Percentiles rank a stretch among this genome's conserved stretches.
Conservation (phyloP, 345 rosid genomes). For the Hibiscus trionum region DNA sequence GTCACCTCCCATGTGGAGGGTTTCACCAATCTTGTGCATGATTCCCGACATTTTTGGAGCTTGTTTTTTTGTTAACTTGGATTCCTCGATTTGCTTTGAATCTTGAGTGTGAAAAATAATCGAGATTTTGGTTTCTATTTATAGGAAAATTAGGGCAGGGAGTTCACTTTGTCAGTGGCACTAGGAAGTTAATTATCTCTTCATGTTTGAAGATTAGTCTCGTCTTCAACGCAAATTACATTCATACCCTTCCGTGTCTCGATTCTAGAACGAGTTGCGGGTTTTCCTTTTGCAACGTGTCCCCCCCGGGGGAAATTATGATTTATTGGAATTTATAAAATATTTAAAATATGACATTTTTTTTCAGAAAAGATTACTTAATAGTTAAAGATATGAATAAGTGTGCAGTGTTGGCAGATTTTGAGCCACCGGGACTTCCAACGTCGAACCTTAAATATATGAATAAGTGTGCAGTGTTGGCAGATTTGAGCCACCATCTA, state of each 20-base stretch:
- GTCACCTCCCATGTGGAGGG: constrained; percentile 45
- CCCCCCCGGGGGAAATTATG: no score
- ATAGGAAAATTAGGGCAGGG: not conserved
- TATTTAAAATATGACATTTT: no score
- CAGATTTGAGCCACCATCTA: no score
- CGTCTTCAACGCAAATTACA: not conserved
- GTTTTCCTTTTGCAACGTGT: not conserved
- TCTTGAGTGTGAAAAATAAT: not conserved
- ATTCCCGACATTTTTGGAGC: constrained; percentile 39
- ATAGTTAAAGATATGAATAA: no score
- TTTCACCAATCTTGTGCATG: constrained; percentile 41
- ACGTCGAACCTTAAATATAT: no score
- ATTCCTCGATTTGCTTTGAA: not conserved
- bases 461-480: no score
- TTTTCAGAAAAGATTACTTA: no score
- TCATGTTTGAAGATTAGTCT: not conserved
- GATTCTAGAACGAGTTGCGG: not conserved
- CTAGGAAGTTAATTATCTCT: not conserved
- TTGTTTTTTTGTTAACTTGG: not conserved
- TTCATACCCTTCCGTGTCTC: not conserved
- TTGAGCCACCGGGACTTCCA: no score
- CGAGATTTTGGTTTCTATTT: not conserved
- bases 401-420: no score
- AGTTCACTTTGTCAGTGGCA: not conserved
- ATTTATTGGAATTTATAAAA: no score